Conservation (phyloP, 805 yeast species). For the Wickerhamiella domercqiae region DNA sequence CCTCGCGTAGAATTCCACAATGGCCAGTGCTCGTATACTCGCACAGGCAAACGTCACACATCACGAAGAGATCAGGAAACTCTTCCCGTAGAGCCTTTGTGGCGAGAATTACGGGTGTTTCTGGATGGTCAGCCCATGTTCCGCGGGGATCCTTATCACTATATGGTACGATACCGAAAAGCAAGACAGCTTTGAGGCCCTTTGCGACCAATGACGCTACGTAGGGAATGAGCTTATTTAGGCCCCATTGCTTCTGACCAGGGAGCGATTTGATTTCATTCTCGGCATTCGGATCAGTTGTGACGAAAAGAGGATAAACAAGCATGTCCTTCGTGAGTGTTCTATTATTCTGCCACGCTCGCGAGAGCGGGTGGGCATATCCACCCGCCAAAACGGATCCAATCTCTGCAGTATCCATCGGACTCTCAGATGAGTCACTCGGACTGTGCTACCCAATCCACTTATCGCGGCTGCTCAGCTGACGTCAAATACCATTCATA, state of each 20-base stretch:
- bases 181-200: conserved; percentile 72
- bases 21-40: conserved; percentile 98
- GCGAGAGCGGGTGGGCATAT: conserved; percentile 72
- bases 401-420: conserved; percentile 25
- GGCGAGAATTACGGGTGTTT: conserved; percentile 83
- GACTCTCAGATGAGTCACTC: too few species aligned
- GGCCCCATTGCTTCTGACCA: conserved; percentile 73
- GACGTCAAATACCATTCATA: too few species aligned
- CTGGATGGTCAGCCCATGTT: conserved; percentile 86
- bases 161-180: conserved; percentile 74
- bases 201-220: conserved; percentile 55
- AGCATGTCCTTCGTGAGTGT: conserved; percentile 77
- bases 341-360: conserved; percentile 85
- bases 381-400: conserved; percentile 84
- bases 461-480: too few species aligned
- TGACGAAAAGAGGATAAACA: conserved; percentile 78
- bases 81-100: conserved; percentile 44
- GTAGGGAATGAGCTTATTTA: conserved; percentile 60
- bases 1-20: conserved; percentile 81
- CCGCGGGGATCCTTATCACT: conserved; percentile 71
- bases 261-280: conserved; percentile 64
- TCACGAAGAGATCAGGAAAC: conserved; percentile 72
- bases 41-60: conserved; percentile 93
- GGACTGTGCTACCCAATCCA: too few species aligned
- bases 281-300: conserved; percentile 72